These are phyloP conservation scores for Penicillium frequentans DNA, from an alignment of 2,329 filamentous ascomycete genomes.

Conservation along the genomic window DNA sequence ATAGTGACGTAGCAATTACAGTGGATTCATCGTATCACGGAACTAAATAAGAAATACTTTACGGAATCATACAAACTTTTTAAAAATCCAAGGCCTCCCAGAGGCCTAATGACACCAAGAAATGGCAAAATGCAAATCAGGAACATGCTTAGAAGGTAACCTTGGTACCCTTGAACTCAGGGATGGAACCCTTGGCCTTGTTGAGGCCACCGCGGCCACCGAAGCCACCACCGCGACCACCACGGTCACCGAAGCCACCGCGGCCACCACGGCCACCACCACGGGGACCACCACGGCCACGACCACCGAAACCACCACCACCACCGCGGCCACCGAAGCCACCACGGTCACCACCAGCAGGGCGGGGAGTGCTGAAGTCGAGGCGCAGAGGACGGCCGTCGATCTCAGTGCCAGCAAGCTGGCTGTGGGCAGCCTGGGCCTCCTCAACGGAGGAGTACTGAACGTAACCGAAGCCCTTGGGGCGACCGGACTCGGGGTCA, in stretches of 20 bases:
- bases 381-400: conserved; percentile 74
- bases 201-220: conserved; percentile 46
- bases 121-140: conserved; percentile 17
- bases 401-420: conserved; percentile 70
- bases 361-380: conserved; percentile 73
- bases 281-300: conserved; percentile 54
- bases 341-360: conserved; percentile 47
- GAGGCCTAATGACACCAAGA: conserved; percentile 21
- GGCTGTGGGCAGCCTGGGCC: conserved; percentile 71
- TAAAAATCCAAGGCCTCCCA: conserved; percentile 10
- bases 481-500: conserved; percentile 76
- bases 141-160: conserved; percentile 60
- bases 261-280: conserved; percentile 39
- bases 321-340: conserved; percentile 54
- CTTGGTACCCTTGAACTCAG: conserved; percentile 77
- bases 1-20: conserved; percentile 19
- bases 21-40: conserved; percentile 7
- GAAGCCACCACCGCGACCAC: conserved; percentile 47
- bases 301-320: conserved; percentile 35
- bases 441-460: conserved; percentile 80
- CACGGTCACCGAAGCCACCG: conserved; percentile 45
- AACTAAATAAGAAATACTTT: conserved; percentile 2
- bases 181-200: conserved; percentile 56
- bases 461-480: conserved; percentile 93
- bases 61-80: conserved; percentile 23